Evolutionary conservation across 1,284 basidiomycete genomes (phyloP).

Genomic region (Ceratobasidium sp.): DNA sequence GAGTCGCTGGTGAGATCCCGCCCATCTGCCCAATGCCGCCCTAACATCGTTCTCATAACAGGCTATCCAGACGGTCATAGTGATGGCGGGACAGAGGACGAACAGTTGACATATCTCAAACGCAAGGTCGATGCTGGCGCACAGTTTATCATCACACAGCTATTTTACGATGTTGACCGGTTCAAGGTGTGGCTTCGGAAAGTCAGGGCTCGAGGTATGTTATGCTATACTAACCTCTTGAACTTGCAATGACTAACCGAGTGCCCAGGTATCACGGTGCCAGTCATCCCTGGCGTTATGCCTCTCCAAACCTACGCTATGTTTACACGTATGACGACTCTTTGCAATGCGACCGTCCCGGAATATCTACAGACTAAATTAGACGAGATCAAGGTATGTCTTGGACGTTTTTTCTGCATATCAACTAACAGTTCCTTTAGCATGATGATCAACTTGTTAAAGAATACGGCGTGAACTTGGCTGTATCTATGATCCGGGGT

Average conservation of each 20-base stretch:
- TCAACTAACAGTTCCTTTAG: slow-evolving; percentile 56
- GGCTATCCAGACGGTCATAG: slow-evolving; percentile 96
- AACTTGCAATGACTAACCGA: not conserved
- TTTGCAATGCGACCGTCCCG: slow-evolving; percentile 89
- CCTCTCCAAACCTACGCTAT: slow-evolving; percentile 97
- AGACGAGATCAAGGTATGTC: slow-evolving; percentile 79
- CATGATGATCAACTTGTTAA: slow-evolving; percentile 93
- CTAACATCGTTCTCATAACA: slow-evolving; percentile 53
- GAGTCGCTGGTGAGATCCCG: slow-evolving; percentile 78
- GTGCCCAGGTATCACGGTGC: slow-evolving; percentile 83
- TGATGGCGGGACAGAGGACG: slow-evolving; percentile 74
- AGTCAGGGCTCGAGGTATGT: slow-evolving; percentile 78
- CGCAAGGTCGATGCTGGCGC: slow-evolving; percentile 95
- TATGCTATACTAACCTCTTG: not conserved
- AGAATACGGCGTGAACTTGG: slow-evolving; percentile 88
- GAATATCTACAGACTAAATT: slow-evolving; percentile 76
- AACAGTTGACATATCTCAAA: slow-evolving; percentile 85
- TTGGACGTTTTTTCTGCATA: too few relatives aligned
- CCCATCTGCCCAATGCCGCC: not conserved
- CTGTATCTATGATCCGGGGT: slow-evolving; percentile 88
- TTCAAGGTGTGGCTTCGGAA: slow-evolving; percentile 85
- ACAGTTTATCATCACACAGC: slow-evolving; percentile 95
- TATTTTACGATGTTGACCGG: slow-evolving; percentile 94
- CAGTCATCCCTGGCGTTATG: slow-evolving; percentile 97
- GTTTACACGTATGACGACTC: slow-evolving; percentile 90